Conservation (phyloP, 2,329 filamentous ascomycete species). For the Botrytis sinoallii region DNA sequence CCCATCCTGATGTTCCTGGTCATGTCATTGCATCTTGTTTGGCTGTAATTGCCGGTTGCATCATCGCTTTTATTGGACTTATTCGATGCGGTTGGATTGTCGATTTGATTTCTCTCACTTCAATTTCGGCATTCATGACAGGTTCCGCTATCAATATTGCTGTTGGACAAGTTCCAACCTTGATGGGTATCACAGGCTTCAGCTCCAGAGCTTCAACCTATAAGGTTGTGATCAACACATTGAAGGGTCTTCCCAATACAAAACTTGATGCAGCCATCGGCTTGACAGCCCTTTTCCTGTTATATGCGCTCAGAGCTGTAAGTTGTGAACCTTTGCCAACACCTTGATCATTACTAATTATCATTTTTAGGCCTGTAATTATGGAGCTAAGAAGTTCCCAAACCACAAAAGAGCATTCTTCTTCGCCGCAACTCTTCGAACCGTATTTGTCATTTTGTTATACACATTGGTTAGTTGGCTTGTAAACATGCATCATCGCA, state of each 20-base stretch:
- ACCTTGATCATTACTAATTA: neutral
- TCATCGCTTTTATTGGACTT: constrained; percentile 76
- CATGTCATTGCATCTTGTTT: constrained; percentile 75
- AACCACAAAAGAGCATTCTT: constrained; percentile 72
- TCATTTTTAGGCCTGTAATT: constrained; percentile 50
- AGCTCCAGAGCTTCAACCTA: constrained; percentile 78
- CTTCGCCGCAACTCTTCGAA: constrained; percentile 86
- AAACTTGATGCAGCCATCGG: constrained; percentile 84
- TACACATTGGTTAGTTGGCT: constrained; percentile 91
- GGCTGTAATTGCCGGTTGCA: constrained; percentile 71
- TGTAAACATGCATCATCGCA: constrained; percentile 66
- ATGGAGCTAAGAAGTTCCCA: constrained; percentile 66
- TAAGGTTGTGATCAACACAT: constrained; percentile 74
- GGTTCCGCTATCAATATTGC: constrained; percentile 89
- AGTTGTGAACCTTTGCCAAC: neutral
- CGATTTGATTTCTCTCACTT: constrained; percentile 85
- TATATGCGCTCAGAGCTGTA: constrained; percentile 69
- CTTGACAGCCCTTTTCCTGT: constrained; percentile 71
- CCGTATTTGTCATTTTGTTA: constrained; percentile 84
- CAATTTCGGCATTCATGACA: constrained; percentile 95
- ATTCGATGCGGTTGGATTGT: constrained; percentile 84
- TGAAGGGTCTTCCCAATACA: constrained; percentile 66
- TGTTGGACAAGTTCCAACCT: constrained; percentile 73
- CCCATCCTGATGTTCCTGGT: constrained; percentile 55
- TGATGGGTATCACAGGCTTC: constrained; percentile 72